These are phyloP conservation scores for Auriscalpium microsporum DNA, from an alignment of 768 basidiomycete genomes.

Conservation along the genomic window DNA sequence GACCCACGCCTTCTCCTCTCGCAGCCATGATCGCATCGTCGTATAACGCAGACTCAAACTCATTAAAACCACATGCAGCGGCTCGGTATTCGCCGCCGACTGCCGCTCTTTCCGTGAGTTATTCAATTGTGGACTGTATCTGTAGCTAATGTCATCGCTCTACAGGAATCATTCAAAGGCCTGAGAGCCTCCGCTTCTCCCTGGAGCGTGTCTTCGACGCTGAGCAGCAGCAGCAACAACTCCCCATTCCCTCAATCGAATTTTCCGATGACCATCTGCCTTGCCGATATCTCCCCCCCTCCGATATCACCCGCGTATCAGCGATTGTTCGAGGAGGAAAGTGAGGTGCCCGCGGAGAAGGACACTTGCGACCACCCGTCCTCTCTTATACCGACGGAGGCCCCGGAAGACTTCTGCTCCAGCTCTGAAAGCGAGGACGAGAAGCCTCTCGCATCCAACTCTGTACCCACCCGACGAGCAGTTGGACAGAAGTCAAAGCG, in stretches of 20 bases:
- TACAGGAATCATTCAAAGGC: not conserved
- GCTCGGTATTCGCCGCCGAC: too few species aligned
- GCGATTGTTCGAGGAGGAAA: not conserved
- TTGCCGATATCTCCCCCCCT: not conserved
- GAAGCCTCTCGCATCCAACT: not conserved
- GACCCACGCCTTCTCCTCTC: not conserved
- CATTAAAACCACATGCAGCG: too few species aligned
- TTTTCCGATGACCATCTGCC: not conserved
- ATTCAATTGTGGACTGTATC: too few species aligned
- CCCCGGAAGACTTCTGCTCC: not conserved
- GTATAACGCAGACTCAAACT: too few species aligned
- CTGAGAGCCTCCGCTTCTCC: not conserved
- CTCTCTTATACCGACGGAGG: not conserved
- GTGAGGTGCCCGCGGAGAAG: not conserved
- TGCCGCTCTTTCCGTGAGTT: too few species aligned
- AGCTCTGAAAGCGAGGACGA: not conserved
- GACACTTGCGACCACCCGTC: not conserved
- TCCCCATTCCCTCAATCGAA: not conserved
- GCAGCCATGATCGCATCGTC: not conserved
- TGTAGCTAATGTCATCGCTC: not conserved
- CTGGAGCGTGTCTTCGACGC: not conserved
- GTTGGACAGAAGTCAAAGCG: not conserved
- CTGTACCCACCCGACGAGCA: not conserved
- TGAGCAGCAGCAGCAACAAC: not conserved
- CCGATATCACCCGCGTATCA: not conserved